Conservation (phyloP, 169 alveolate species). For the Besnoitia besnoiti region DNA sequence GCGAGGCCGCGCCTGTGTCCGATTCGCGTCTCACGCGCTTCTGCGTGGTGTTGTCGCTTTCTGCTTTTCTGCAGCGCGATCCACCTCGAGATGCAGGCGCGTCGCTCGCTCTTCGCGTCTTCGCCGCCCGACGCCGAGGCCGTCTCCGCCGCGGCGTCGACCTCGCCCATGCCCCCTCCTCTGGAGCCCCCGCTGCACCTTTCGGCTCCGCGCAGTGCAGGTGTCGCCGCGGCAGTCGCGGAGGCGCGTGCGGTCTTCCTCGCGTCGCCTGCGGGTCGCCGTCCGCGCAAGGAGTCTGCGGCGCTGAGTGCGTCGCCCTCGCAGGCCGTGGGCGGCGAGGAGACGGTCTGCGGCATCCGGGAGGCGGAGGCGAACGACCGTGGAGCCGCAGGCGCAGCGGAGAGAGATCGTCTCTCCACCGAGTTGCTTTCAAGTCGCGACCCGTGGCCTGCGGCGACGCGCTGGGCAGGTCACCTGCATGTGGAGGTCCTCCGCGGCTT, state of each 20-base stretch:
- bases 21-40: no score
- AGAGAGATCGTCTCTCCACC: no score
- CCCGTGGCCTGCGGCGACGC: neutral
- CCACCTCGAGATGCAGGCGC: slow-evolving; percentile 4
- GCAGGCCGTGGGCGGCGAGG: neutral
- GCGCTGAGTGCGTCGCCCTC: no score
- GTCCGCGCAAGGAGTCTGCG: no score
- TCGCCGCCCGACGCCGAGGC: neutral
- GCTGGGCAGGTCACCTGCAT: neutral
- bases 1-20: no score
- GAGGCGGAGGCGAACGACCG: neutral
- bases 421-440: no score
- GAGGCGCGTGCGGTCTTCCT: neutral
- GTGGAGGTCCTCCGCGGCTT: neutral
- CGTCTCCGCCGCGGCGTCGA: neutral
- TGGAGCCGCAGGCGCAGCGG: no score
- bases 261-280: neutral
- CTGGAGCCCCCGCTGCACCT: neutral
- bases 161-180: neutral
- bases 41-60: neutral
- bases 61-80: neutral
- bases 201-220: neutral
- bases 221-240: neutral
- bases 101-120: neutral
- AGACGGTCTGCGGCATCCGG: neutral